Percentiles rank a stretch among this genome's conserved stretches.
Evolutionary conservation across 495 filamentous ascomycete genomes (phyloP).

Genomic region (Hyaloscypha hepaticicola): DNA sequence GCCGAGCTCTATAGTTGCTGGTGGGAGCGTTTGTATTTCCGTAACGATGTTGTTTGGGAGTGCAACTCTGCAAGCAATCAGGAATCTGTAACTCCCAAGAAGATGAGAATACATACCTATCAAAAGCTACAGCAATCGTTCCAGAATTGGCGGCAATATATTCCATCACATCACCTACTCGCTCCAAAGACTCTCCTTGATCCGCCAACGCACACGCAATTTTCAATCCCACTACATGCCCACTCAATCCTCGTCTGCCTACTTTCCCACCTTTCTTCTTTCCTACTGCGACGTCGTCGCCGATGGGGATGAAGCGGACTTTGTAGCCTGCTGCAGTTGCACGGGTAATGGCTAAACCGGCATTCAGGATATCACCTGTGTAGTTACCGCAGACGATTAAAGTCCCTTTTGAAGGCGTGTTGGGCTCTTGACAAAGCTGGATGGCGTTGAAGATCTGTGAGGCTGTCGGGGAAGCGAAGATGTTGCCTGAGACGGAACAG

Average conservation of each 20-base stretch:
- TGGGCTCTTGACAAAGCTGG: conserved; percentile 36
- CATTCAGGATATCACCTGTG: conserved; percentile 63
- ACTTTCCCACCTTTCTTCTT: conserved; percentile 54
- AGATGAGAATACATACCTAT: conserved; percentile 18
- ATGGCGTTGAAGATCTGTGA: conserved; percentile 61
- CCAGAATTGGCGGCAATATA: conserved; percentile 28
- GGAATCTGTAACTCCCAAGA: background rate
- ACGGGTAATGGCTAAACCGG: conserved; percentile 60
- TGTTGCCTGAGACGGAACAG: conserved; percentile 57
- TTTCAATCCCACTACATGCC: conserved; percentile 37
- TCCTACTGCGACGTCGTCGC: conserved; percentile 60
- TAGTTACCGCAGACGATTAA: conserved; percentile 64
- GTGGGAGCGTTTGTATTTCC: conserved; percentile 48
- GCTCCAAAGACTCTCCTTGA: conserved; percentile 20
- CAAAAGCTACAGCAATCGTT: conserved; percentile 31
- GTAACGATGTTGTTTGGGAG: conserved; percentile 34
- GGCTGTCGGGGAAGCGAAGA: conserved; percentile 61
- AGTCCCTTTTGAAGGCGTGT: conserved; percentile 52
- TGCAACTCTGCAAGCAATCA: conserved; percentile 23
- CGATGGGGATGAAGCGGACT: conserved; percentile 57
- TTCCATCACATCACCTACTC: conserved; percentile 25
- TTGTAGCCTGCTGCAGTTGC: conserved; percentile 55
- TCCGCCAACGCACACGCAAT: conserved; percentile 29
- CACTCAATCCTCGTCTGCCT: conserved; percentile 57
- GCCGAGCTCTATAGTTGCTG: conserved; percentile 55